Evolutionary conservation across 1,284 basidiomycete genomes (phyloP), one percentile per base, ranked within the genome.

Genomic region (Coriolopsis trogii): DNA sequence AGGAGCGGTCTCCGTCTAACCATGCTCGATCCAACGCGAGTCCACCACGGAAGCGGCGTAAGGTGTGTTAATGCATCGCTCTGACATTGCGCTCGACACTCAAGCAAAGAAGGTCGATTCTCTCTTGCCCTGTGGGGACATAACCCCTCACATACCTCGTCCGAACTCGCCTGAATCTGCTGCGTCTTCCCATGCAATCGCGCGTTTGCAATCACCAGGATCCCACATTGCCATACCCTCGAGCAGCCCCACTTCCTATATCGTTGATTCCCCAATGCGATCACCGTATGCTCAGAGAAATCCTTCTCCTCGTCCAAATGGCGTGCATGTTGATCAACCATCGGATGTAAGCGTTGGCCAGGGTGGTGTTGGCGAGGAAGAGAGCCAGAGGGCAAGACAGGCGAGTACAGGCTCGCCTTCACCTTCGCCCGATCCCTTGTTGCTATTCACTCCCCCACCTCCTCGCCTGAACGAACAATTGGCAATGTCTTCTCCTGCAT

Each of bases 381-480:
- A 41, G 16, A 18, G 5, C 16, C 18, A 25, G 12, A 25, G n/a
- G n/a, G 20, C 28, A 4, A 26, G 34, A 8, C 37, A 45, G 29
- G 30, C 30, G 20, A 53, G 51, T 25, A 51, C 57, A 3, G 36
- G 38, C 5, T 58, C 56, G 2, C 53, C 48, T 6, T 33, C 51
- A 4, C 47, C 51, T 5, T 59, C 57, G 3, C 57, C 57, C 9
- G 53, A 59, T 21, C 57, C 57, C 1, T 39, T 59, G 16, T 16
- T 41, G 15, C 51, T 59, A 4, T 59, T 55, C 24, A 55, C 57
- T 10, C 57, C 53, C 25, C 45, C 4, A 8, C 47, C 45, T 1
- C n/a, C 41, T 12, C 15, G 10, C 10, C 7, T 18, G n/a, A 21
- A 16, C 30, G 6, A 16, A 6, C 23, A 13, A 31, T 8, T 20